A percentile compares a stretch with the other conserved stretches of the same genome.
Evolutionary conservation across 805 yeast genomes (phyloP).

Genomic region (Priceomyces castillae): DNA sequence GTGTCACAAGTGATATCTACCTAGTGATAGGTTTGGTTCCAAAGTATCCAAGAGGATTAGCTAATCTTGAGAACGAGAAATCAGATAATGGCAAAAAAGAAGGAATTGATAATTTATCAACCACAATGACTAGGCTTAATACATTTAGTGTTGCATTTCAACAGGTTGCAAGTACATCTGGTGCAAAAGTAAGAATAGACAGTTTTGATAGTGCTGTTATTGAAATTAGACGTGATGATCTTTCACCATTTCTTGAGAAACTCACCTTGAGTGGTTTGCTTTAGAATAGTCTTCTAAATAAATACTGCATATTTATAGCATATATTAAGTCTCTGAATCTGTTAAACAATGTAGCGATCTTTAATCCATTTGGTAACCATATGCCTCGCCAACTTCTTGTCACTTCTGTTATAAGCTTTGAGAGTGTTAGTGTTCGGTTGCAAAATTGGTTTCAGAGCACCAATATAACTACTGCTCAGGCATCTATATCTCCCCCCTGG

Average conservation of each 20-base stretch:
- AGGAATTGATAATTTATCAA: slow-evolving; percentile 30
- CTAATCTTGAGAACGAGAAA: slow-evolving; percentile 33
- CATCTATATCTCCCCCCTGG: no score
- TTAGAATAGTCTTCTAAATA: slow-evolving; percentile 8
- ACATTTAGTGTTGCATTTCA: slow-evolving; percentile 91
- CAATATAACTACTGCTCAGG: no score
- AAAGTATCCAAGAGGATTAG: slow-evolving; percentile 56
- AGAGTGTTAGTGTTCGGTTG: no score
- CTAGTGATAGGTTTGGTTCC: slow-evolving; percentile 90
- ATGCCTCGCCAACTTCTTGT: no score
- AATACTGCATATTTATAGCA: not conserved
- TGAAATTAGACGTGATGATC: slow-evolving; percentile 83
- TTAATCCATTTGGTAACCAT: no score
- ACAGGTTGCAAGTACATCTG: slow-evolving; percentile 76
- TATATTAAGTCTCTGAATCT: slow-evolving; percentile 9
- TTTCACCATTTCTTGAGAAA: slow-evolving; percentile 81
- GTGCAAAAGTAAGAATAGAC: slow-evolving; percentile 87
- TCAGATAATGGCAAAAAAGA: slow-evolving; percentile 21
- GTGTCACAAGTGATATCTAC: slow-evolving; percentile 70
- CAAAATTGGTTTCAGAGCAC: no score
- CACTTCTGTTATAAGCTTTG: no score
- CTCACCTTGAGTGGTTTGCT: slow-evolving; percentile 68
- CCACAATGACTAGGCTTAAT: slow-evolving; percentile 56
- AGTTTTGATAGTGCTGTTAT: slow-evolving; percentile 93
- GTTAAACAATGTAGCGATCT: no score